Conservation (phyloP, 108 stramenopile genomes). For the Aurantiochytrium sp. region DNA sequence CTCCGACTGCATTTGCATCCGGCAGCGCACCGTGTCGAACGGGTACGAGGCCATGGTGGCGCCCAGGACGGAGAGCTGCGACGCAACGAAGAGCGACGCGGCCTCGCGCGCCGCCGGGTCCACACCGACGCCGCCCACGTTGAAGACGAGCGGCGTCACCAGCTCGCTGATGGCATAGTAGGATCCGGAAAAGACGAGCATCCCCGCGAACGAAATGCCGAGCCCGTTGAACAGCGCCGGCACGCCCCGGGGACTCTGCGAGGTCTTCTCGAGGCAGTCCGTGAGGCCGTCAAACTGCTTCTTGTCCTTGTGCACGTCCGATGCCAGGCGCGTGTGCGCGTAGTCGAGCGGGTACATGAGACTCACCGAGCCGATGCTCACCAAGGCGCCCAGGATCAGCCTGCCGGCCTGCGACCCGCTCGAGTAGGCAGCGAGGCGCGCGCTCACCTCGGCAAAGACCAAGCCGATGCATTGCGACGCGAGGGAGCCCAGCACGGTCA, state of each 20-base stretch:
- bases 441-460: constrained; percentile 93
- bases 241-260: constrained; percentile 67
- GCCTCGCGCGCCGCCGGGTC: too few species aligned
- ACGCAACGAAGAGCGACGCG: constrained; percentile 38
- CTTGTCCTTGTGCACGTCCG: constrained; percentile 86
- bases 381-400: constrained; percentile 80
- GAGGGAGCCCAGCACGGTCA: constrained; percentile 94
- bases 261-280: constrained; percentile 90
- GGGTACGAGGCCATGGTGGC: constrained; percentile 94
- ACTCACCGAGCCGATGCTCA: constrained; percentile 59
- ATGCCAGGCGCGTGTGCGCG: constrained; percentile 94
- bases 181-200: constrained; percentile 93
- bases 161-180: constrained; percentile 97
- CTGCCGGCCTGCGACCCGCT: constrained; percentile 77
- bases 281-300: constrained; percentile 85
- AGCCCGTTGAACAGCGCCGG: constrained; percentile 92
- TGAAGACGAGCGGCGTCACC: constrained; percentile 85
- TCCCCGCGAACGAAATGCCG: constrained; percentile 86
- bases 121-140: too few species aligned
- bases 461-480: constrained; percentile 97
- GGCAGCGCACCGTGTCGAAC: constrained; percentile 96
- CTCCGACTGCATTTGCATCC: constrained; percentile 96
- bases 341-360: constrained; percentile 98
- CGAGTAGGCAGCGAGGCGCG: constrained; percentile 85
- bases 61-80: constrained; percentile 55